Base-by-base conservation (phyloP, 2,329 filamentous ascomycete species). In the Beauveria brongniartii region DNA sequence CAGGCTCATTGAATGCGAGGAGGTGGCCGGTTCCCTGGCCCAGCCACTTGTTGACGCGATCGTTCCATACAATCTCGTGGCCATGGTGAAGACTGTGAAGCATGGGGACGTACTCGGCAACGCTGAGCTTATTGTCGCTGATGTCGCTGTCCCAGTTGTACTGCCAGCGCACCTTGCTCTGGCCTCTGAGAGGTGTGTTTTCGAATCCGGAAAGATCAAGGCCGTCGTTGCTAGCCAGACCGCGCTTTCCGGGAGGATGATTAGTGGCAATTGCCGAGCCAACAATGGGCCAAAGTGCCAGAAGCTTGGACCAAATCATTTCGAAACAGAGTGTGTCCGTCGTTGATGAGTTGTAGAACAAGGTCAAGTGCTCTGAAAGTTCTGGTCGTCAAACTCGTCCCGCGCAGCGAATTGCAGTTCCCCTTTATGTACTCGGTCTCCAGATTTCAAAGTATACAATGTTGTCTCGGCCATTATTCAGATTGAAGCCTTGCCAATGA, bases 141-240 rank as follows among this genome's bases (percentile, higher is more conserved):
- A 61, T 65, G 9, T 61, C 63, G 47, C 64, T 66, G 53, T 65
- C 65, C 67, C 65, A 69, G 63, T 69, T 69, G 61, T 69, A 69
- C 37, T 66, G 64, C 67, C 67, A 68, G 57, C 58, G 65, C n/a
- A 68, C 61, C 40, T 65, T 62, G 26, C 60, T 64, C 26, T 48
- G 53, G 14, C 61, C 50, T 8, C 12, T 3, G 14, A 16, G 8
- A 8, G 51, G 30, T 3, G 34, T 37, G 54, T 65, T 28, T 59
- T 67, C 44, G 63, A 64, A 64, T 52, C 66, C 1, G 63, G 64
- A 48, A 64, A 66, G 65, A 24, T 59, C 60, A 16, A 67, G 51
- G 18, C 64, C 65, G n/a, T 68, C 65, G 44, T 68, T 67, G 24
- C 59, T 62, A 22, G 55, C 63, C 1, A 67, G 54, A 20, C 66